Evolutionary conservation across 2,329 filamentous ascomycete genomes (phyloP).

Genomic region (Myriosclerotinia curreyana): DNA sequence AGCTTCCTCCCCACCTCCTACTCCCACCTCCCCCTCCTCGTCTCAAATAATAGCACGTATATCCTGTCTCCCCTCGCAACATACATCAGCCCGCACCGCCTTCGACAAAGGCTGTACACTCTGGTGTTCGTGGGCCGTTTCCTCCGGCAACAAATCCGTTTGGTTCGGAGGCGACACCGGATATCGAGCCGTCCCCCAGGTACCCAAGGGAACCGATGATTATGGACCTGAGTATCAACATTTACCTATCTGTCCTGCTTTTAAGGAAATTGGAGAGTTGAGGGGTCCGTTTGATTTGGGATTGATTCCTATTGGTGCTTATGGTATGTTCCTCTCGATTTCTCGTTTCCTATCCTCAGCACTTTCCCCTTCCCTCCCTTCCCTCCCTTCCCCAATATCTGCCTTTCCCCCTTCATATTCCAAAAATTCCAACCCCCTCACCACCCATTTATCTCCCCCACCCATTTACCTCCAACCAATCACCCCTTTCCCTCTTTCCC

Average conservation of each 20-base stretch:
- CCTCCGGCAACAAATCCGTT: constrained; percentile 70
- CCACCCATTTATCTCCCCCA: too few relatives aligned
- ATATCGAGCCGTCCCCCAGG: constrained; percentile 71
- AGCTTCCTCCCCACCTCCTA: constrained; percentile 32
- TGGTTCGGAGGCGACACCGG: constrained; percentile 92
- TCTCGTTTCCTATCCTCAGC: too few relatives aligned
- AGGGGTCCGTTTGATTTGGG: constrained; percentile 88
- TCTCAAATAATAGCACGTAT: constrained; percentile 74
- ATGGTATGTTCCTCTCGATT: too few relatives aligned
- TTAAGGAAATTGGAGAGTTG: constrained; percentile 74
- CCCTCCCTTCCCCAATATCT: too few relatives aligned
- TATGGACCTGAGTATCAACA: constrained; percentile 64
- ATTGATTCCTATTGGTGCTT: constrained; percentile 90
- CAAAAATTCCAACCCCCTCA: too few relatives aligned
- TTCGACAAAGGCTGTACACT: constrained; percentile 71
- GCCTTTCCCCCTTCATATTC: too few relatives aligned
- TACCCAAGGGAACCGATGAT: constrained; percentile 64
- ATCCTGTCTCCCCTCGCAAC: constrained; percentile 80
- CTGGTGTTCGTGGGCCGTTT: constrained; percentile 84
- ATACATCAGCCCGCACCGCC: constrained; percentile 65
- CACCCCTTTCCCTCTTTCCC: too few relatives aligned
- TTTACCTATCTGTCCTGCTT: constrained; percentile 75
- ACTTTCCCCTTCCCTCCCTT: too few relatives aligned
- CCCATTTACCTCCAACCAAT: too few relatives aligned
- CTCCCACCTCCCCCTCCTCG: too few relatives aligned